Percentiles rank a stretch among this genome's conserved stretches.
These are phyloP conservation scores for Rhipidocladum racemiflorum DNA, from an alignment of 176 grass and related monocot species.

Conservation along the genomic window DNA sequence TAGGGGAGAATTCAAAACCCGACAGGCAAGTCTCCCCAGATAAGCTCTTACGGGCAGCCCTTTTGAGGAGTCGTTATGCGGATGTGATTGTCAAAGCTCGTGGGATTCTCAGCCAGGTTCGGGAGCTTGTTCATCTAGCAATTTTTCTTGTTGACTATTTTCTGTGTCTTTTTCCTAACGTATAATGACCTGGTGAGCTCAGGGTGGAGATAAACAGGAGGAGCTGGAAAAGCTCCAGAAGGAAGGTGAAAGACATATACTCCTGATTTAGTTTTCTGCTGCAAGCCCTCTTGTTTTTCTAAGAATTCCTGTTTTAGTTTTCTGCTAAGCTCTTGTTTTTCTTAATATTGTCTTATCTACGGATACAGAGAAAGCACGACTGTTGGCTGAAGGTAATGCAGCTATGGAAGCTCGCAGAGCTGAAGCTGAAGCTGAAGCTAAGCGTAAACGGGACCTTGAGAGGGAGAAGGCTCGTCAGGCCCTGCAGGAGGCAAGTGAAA, in stretches of 20 bases:
- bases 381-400: conserved; percentile 89
- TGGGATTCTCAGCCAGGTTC: conserved; percentile 74
- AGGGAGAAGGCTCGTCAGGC: conserved; percentile 85
- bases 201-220: conserved; percentile 80
- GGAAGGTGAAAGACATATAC: conserved; percentile 61
- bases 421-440: conserved; percentile 77
- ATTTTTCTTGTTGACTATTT: background rate
- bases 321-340: background rate
- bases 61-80: conserved; percentile 76
- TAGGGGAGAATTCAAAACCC: conserved; percentile 68
- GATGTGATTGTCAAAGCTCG: conserved; percentile 89
- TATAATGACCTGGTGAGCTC: conserved; percentile 14
- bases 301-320: background rate
- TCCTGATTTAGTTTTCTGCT: background rate
- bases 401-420: conserved; percentile 87
- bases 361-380: conserved; percentile 67
- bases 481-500: conserved; percentile 66
- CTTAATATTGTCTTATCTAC: background rate
- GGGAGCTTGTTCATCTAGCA: background rate
- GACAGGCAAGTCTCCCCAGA: conserved; percentile 75
- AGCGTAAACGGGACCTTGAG: conserved; percentile 78
- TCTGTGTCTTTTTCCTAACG: background rate
- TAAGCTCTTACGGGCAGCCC: conserved; percentile 71
- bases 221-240: conserved; percentile 85
- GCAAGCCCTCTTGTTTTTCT: background rate